These are phyloP conservation scores for Pyrus communis DNA, from an alignment of 306 rosid genomes.

Conservation along the genomic window DNA sequence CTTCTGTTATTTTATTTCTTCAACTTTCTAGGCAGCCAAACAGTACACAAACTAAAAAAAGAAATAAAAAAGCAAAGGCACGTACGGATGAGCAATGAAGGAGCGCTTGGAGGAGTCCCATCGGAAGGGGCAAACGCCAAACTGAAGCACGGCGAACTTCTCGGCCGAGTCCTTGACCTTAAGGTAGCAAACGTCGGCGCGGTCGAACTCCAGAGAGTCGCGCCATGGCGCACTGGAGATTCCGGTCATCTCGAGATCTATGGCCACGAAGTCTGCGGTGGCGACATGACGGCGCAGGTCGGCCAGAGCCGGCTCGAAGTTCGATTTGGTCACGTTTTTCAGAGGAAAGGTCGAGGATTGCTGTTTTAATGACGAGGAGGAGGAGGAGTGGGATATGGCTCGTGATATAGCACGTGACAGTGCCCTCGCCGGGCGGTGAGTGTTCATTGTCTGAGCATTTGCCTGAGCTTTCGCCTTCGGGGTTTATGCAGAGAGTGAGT, in stretches of 20 bases:
- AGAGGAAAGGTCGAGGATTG: constrained; percentile 37
- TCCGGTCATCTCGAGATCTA: constrained; percentile 96
- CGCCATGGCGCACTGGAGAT: constrained; percentile 95
- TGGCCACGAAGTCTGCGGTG: constrained; percentile 75
- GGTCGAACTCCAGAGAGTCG: constrained; percentile 68
- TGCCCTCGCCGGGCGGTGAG: constrained; percentile 15
- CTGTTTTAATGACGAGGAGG: background rate
- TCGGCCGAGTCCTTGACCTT: constrained; percentile 83
- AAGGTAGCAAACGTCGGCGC: constrained; percentile 77
- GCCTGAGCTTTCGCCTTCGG: constrained; percentile 8
- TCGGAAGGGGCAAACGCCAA: constrained; percentile 90
- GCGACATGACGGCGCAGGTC: constrained; percentile 67
- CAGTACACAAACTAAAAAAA: background rate
- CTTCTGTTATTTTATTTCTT: background rate
- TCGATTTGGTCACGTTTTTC: constrained; percentile 66
- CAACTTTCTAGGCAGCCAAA: background rate
- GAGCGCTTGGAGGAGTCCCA: constrained; percentile 56
- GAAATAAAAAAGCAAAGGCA: background rate
- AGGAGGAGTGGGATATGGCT: constrained; percentile 26
- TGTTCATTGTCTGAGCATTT: constrained; percentile 13
- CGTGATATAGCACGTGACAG: constrained; percentile 56
- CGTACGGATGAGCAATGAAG: constrained; percentile 79
- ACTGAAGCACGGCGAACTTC: constrained; percentile 81
- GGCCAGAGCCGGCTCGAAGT: constrained; percentile 58
- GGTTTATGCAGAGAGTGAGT: background rate